These are phyloP conservation scores for Xylariaceae sp. DNA, from an alignment of 2,329 filamentous ascomycete genomes.

Conservation along the genomic window DNA sequence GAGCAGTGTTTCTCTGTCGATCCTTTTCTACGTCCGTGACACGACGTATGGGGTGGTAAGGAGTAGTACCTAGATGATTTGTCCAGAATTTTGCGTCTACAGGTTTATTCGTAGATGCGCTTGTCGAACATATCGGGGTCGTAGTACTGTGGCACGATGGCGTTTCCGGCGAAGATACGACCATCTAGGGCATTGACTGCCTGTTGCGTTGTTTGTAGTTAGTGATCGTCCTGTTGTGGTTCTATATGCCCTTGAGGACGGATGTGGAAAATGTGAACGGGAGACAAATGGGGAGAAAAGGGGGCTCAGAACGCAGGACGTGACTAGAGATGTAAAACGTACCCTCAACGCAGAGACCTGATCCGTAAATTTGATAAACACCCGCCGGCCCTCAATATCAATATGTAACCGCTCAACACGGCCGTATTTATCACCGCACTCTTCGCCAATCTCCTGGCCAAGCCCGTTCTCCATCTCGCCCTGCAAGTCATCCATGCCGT, in stretches of 20 bases:
- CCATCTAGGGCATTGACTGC: conserved; percentile 88
- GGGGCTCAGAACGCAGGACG: not conserved
- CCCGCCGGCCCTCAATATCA: conserved; percentile 57
- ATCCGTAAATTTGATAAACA: conserved; percentile 92
- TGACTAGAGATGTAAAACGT: conserved; percentile 35
- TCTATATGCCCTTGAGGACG: conserved; percentile 1
- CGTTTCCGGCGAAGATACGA: conserved; percentile 81
- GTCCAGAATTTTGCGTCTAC: not conserved
- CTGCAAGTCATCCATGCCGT: conserved; percentile 70
- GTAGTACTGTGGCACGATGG: conserved; percentile 77
- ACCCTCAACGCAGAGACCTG: conserved; percentile 78
- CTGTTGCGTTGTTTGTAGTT: conserved; percentile 36
- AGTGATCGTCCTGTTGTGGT: not conserved
- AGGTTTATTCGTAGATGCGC: conserved; percentile 44
- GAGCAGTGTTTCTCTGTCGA: not conserved
- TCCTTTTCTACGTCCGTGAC: not conserved
- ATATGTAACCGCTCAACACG: conserved; percentile 76
- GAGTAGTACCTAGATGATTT: not conserved
- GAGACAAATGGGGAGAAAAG: not conserved
- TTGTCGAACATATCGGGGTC: conserved; percentile 75
- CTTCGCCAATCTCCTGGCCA: conserved; percentile 91
- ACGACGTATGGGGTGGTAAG: not conserved
- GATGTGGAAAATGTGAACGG: not conserved
- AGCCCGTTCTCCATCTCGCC: conserved; percentile 71
- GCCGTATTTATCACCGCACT: conserved; percentile 86